Base-by-base conservation (phyloP, 2,329 filamentous ascomycete species). In the Apiospora kogelbergensis region DNA sequence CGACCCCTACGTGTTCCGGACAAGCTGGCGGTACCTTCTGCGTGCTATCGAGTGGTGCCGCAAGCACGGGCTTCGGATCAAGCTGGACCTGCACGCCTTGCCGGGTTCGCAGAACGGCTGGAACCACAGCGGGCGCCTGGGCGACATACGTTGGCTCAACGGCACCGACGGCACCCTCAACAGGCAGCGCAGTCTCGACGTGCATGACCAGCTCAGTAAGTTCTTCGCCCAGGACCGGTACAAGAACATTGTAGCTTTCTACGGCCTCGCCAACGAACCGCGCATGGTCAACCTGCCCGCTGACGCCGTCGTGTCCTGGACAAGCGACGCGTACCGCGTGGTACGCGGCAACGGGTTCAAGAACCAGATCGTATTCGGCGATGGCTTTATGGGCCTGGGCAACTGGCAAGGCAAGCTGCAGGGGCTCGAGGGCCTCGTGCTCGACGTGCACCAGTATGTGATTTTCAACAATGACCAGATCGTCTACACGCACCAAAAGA, bases 361-460 rank as follows among this genome's bases (percentile, higher is more conserved):
- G 65, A 89, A 91, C 42, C 83, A 89, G 46, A 82, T 98, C 68
- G 90, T 97, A 46, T 96, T 99, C 76, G 95, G 95, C 68, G 96
- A 99, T 80, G 96, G 96, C 30, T 99, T 99, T 84, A 89, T 97
- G 82, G 95, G 95, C 13, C 88, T 98, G 5, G 86, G 87, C 73
- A 95, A 97, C 76, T 99, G 96, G 96, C 90, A 97, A 78, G 93
- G 93, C 48, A 86, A 92, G 78, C 87, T 98, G 73, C 88, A 91
- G 73, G 85, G 86, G 26, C 87, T 92, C 76, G 85, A 91, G 63
- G 88, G 90, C 72, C 84, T 98, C 72, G 88, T 97, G 22, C 89
- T 99, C n/a, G 96, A 99, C 81, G 96, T 97, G 45, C 96, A 99
- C 81, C 95, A 98, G 80, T 99, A 99, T 80, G 93, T 97, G 76